Percentiles rank a stretch among this genome's conserved stretches.
These are phyloP conservation scores for Leccinum angustisporum DNA, from an alignment of 1,284 basidiomycete genomes.

Conservation along the genomic window DNA sequence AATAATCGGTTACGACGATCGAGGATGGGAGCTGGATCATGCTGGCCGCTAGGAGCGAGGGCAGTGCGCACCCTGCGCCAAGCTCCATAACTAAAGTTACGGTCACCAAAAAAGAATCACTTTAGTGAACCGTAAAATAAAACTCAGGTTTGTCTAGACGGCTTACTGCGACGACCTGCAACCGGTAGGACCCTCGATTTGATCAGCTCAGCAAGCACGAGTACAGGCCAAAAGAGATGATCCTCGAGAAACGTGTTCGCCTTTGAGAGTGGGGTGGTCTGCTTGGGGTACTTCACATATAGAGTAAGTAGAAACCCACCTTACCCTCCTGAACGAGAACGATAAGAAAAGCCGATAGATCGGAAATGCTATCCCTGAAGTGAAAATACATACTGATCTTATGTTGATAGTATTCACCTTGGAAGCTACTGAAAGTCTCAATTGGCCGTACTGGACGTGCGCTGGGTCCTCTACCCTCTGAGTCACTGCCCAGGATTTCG, in stretches of 20 bases:
- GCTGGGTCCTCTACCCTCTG: slow-evolving; percentile 39
- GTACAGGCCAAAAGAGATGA: slow-evolving; percentile 67
- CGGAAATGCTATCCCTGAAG: slow-evolving; percentile 5
- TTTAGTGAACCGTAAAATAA: not conserved
- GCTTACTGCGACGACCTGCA: slow-evolving; percentile 19
- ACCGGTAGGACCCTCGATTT: slow-evolving; percentile 49
- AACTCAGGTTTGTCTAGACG: not conserved
- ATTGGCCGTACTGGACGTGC: slow-evolving; percentile 46
- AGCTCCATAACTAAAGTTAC: slow-evolving; percentile 57
- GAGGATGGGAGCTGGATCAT: slow-evolving; percentile 44
- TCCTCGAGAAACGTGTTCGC: slow-evolving; percentile 70
- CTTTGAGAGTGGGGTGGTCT: slow-evolving; percentile 36
- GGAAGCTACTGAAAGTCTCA: slow-evolving; percentile 49
- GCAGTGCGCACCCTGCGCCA: slow-evolving; percentile 64
- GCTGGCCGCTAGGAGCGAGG: slow-evolving; percentile 58
- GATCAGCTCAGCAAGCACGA: slow-evolving; percentile 64
- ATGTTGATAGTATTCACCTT: slow-evolving; percentile 41
- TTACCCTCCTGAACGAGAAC: slow-evolving; percentile 53
- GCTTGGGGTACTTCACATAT: not conserved
- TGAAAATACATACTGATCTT: not conserved
- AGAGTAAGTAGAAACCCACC: slow-evolving; percentile 36
- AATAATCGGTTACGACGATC: slow-evolving; percentile 66
- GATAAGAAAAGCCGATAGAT: slow-evolving; percentile 12
- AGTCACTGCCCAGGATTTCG: slow-evolving; percentile 45
- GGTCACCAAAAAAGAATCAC: not conserved